phyloP scores from a whole-genome alignment of 768 basidiomycete species.

The Boletus reticuloceps region DNA sequence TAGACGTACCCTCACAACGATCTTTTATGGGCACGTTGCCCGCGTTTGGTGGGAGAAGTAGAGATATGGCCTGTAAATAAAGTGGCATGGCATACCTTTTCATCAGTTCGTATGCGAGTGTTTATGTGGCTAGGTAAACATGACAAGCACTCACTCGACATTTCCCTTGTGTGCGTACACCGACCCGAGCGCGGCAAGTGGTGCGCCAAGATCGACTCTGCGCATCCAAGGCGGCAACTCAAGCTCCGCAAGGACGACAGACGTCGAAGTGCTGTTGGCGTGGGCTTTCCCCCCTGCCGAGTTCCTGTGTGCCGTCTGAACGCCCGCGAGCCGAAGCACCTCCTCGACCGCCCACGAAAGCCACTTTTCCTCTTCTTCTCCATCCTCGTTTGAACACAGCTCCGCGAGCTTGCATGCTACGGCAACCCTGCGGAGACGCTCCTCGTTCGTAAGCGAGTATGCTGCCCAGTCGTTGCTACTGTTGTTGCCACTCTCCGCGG shows the following conservation, averaged over 20 bases:
- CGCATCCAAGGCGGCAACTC: constrained; percentile 60
- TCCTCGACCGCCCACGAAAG: constrained; percentile 44
- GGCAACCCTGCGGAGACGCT: constrained; percentile 44
- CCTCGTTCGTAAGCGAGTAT: constrained; percentile 32
- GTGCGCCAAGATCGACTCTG: constrained; percentile 60
- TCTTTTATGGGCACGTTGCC: constrained; percentile 41
- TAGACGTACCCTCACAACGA: constrained; percentile 54
- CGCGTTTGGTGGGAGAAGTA: constrained; percentile 48
- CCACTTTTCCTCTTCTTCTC: constrained; percentile 43
- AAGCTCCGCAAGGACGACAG: constrained; percentile 47
- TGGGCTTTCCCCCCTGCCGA: background rate
- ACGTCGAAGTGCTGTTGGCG: background rate
- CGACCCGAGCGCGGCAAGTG: constrained; percentile 62
- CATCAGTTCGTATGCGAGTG: background rate
- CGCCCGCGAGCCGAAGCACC: constrained; percentile 30
- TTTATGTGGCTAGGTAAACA: background rate
- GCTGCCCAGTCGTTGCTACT: constrained; percentile 13
- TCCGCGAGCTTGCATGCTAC: constrained; percentile 47
- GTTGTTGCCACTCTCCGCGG: background rate
- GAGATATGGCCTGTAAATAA: constrained; percentile 62
- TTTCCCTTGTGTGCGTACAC: constrained; percentile 58
- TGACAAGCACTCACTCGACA: constrained; percentile 32
- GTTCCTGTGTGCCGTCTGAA: background rate
- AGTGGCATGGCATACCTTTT: constrained; percentile 60
- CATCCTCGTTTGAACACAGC: constrained; percentile 32